Base-by-base conservation (phyloP, 2,329 filamentous ascomycete species). In the Curvularia sp. region DNA sequence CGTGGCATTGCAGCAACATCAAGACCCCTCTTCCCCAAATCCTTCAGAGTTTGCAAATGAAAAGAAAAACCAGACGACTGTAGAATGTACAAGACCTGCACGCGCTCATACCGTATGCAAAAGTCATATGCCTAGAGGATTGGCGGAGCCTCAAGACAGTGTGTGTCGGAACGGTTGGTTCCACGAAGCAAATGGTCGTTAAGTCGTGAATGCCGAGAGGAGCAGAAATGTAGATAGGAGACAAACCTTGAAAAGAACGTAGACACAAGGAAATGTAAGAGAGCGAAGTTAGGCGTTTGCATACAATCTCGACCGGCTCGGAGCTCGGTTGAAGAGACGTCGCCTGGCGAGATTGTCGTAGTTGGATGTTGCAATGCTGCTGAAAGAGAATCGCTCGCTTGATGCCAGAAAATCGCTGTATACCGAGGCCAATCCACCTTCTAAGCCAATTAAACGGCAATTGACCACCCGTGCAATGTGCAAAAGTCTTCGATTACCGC, bases 271-370 rank as follows among this genome's bases (percentile, higher is more conserved):
- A 73, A 68, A 75, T 50, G 44, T 41, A 33, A 55, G 63, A 58
- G 64, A 60, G 58, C 51, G 64, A 63, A 51, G 50, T 56, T 31
- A 38, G 57, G 50, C 46, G 35, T 56, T 43, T 51, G 33, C 26
- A 30, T 8, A 26, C 59, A 51, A 54, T 50, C 53, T 26, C 30
- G 44, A 30, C 35, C 55, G 30, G 52, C 50, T 55, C 39, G 42
- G 42, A 65, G 79, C 81, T 68, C 18, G 72, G 75, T 59, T 70
- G 76, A 64, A 66, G 69, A 24, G 80, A 80, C 82, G 3, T 89
- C n/a, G 3, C 89, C n/a, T 82, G 80, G 1, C 85, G 89, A 84
- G 7, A 90, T 60, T 60, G 55, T 49, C 59, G 58, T 42, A 35
- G 55, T 58, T 56, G 46, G 48, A 44, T 57, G 56, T 64, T 57